Base-by-base conservation (phyloP, 805 yeast species). In the Kazachstania africana region DNA sequence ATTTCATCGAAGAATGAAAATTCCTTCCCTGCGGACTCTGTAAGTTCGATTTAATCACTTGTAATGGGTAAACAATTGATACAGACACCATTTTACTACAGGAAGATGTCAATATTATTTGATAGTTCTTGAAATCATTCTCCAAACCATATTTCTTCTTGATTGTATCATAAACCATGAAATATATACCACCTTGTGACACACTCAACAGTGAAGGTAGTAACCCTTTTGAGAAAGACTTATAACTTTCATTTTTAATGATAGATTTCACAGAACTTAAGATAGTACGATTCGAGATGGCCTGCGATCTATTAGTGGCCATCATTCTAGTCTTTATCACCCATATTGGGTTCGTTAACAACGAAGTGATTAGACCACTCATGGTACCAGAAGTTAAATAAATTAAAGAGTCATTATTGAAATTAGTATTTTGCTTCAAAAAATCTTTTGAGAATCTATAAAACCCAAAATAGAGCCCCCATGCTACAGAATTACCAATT, bases 291-390 rank as follows among this genome's bases (percentile, higher is more conserved):
- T 84, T 83, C 0, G 37, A 48, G 27, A 36, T 38, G 12, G 27
- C 35, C 12, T 46, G 35, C 9, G 25, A 24, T 16, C 36, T 31
- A 28, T 50, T 48, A 10, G 53, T 69, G 13, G 85, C 74, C 45
- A 87, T 65, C 42, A 88, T 78, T 38, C 97, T 65, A 0, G 98
- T 91, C 55, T 91, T 91, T 13, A 91, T 53, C 1, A 91, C 95
- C 98, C 98, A 88, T 8, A 88, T 69, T 1, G 98, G 98, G 49
- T 85, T 91, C 1, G 98, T 87, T 12, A 81, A 26, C 0, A 83
- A 34, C 1, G 93, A 70, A 0, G 95, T 83, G 4, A 75, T 46
- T 25, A 75, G 47, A 0, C 98, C 98, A 0, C 96, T 85, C 2
- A 65, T 40, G 29, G 74, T 66, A 2, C 85, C 80, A 29, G 78